Evolutionary conservation across 2,329 filamentous ascomycete genomes (phyloP).

Genomic region (Talaromyces sp.): DNA sequence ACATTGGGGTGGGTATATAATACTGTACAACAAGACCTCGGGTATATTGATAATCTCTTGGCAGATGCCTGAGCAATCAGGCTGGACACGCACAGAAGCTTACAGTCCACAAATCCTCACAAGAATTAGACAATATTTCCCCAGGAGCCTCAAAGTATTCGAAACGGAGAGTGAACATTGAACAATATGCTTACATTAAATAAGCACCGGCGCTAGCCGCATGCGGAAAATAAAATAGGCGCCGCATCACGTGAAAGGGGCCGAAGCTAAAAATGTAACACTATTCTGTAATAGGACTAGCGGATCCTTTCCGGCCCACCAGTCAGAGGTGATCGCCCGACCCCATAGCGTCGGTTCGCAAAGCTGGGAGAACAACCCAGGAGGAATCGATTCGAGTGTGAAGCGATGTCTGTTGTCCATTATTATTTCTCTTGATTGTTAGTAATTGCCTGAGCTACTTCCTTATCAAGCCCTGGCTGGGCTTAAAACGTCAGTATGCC

Average conservation of each 20-base stretch:
- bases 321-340: not conserved
- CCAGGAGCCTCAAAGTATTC: not conserved
- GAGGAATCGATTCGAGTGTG: not conserved
- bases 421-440: not conserved
- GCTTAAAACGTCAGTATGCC: slow-evolving; percentile 4
- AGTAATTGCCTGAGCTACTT: not conserved
- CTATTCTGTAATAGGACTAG: not conserved
- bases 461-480: not conserved
- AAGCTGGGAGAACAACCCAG: not conserved
- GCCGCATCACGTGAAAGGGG: not conserved
- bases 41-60: not conserved
- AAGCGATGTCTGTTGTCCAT: not conserved
- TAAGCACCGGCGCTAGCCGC: not conserved
- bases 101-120: too few species aligned
- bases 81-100: not conserved
- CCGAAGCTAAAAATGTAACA: not conserved
- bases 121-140: not conserved
- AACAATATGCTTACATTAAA: not conserved
- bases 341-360: not conserved
- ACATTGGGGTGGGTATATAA: too few species aligned
- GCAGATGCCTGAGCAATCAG: not conserved
- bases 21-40: not conserved
- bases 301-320: not conserved
- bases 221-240: not conserved
- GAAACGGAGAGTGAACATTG: too few species aligned